Evolutionary conservation across 345 rosid species (phyloP).

Genomic region (Hirschfeldia incana): DNA sequence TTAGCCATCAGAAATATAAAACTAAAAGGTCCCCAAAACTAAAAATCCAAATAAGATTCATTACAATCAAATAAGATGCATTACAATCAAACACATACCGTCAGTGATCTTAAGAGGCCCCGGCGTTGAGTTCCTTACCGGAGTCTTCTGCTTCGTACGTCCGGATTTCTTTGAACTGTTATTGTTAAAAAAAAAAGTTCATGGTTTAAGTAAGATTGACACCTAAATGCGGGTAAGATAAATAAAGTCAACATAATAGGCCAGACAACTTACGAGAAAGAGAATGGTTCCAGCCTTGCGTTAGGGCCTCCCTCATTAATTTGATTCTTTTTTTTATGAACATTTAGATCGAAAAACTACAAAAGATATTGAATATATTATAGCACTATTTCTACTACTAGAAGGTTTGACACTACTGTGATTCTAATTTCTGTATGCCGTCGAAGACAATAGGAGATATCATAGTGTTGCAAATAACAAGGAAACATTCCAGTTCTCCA

Average conservation of each 20-base stretch:
- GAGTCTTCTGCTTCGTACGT: slow-evolving; percentile 54
- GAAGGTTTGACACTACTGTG: neutral
- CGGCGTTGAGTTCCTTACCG: slow-evolving; percentile 57
- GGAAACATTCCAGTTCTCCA: neutral
- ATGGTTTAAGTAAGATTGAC: slow-evolving; percentile 9
- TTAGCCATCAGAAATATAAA: neutral
- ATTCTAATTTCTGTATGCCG: neutral
- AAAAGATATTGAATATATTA: neutral
- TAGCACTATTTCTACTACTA: slow-evolving; percentile 26
- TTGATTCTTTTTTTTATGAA: slow-evolving; percentile 34
- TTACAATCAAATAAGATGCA: slow-evolving; percentile 1
- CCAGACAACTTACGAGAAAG: slow-evolving; percentile 59
- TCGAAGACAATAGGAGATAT: neutral
- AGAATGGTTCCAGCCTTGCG: slow-evolving; percentile 88
- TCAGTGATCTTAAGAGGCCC: slow-evolving; percentile 57
- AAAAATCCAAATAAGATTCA: neutral
- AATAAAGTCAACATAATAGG: slow-evolving; percentile 8
- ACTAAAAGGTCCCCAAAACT: slow-evolving; percentile 4
- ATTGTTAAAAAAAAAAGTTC: neutral
- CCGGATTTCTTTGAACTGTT: slow-evolving; percentile 72
- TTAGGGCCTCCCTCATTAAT: slow-evolving; percentile 68
- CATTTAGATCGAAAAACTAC: neutral
- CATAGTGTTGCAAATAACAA: slow-evolving; percentile 15
- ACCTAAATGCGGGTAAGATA: slow-evolving; percentile 17
- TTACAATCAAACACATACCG: slow-evolving; percentile 46